Conservation (phyloP, 2,329 filamentous ascomycete species). For the Sporothrix curviconia region DNA sequence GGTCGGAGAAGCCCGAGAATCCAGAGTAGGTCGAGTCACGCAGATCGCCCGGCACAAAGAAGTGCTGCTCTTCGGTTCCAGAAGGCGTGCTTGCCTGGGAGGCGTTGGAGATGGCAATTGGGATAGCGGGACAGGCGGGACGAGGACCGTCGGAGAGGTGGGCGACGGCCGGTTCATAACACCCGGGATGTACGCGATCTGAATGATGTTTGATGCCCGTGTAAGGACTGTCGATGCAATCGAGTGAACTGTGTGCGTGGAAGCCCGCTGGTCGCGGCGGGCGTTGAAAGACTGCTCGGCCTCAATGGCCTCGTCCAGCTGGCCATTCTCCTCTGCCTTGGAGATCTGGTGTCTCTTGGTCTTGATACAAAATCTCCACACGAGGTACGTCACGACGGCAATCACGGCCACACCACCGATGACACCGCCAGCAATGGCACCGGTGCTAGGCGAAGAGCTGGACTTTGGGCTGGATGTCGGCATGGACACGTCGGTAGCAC, state of each 20-base stretch:
- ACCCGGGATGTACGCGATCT: conserved; percentile 97
- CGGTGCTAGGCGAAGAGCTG: conserved; percentile 57
- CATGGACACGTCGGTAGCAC: conserved; percentile 27
- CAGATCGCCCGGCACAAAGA: conserved; percentile 86
- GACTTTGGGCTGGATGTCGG: conserved; percentile 20
- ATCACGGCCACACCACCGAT: conserved; percentile 75
- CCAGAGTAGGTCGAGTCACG: conserved; percentile 87
- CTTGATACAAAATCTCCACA: conserved; percentile 86
- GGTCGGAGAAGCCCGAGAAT: conserved; percentile 57
- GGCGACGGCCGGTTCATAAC: conserved; percentile 87
- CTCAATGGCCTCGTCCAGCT: conserved; percentile 44
- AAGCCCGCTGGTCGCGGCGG: conserved; percentile 60
- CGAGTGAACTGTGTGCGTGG: conserved; percentile 79
- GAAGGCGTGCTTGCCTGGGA: conserved; percentile 51
- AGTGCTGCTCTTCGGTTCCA: conserved; percentile 71
- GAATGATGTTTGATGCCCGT: conserved; percentile 95
- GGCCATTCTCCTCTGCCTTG: conserved; percentile 50
- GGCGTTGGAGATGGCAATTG: conserved; percentile 45
- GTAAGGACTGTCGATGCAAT: conserved; percentile 94
- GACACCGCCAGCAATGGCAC: conserved; percentile 87
- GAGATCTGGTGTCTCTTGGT: conserved; percentile 58
- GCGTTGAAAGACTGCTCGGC: conserved; percentile 46
- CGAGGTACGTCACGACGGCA: conserved; percentile 66
- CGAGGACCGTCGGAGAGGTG: conserved; percentile 70
- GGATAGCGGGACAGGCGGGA: conserved; percentile 94